Evolutionary conservation across 148 eudicot genomes (phyloP), one percentile per base, ranked within the genome.

Genomic region (Rhododendron vialii): DNA sequence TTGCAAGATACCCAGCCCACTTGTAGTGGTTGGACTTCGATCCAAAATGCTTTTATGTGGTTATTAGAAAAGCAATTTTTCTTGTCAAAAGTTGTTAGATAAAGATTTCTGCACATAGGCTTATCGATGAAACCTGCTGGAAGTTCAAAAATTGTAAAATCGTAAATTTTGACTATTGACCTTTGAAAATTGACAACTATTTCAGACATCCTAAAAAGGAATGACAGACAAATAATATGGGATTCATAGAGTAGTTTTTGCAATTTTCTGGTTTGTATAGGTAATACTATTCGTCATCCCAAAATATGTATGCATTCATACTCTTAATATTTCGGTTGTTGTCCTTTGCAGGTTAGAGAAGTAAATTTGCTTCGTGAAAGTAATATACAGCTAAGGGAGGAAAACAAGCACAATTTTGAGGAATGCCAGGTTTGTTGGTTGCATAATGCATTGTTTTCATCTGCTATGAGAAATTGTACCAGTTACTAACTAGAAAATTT

Each of bases 361-460:
- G 92, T 97, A 85, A 97, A 91, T 83, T 90, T 97, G 89, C 96
- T 97, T 53, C 95, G 99, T 69, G 99, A 97, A 85, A 97, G 99
- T 90, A 95, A 95, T 53, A 81, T 88, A 85, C 99, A 97, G 88
- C 96, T 97, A 38, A 91, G 99, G 86, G 99, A 95, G 92, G 99
- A 97, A 87, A 97, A 93, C 87, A 90, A 81, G 86, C 91, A 92
- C 83, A 95, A 95, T 91, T 93, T 95, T 86, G 96, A 95, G 85
- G 99, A 97, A 88, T 95, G 98, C 90, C 96, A 97, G 93, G 93
- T 90, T 87, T 86, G 74, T 24, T 71, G n/a, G 55, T 38, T 14
- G 63, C 80, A 51, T 86, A 51, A 38, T 69, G 65, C 26, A 28
- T 78, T 41, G 35, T 59, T 78, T 53, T 74, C 24, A 18, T 69